These are phyloP conservation scores for Monosporascus sp. DNA, from an alignment of 2,329 filamentous ascomycete species.

Conservation along the genomic window DNA sequence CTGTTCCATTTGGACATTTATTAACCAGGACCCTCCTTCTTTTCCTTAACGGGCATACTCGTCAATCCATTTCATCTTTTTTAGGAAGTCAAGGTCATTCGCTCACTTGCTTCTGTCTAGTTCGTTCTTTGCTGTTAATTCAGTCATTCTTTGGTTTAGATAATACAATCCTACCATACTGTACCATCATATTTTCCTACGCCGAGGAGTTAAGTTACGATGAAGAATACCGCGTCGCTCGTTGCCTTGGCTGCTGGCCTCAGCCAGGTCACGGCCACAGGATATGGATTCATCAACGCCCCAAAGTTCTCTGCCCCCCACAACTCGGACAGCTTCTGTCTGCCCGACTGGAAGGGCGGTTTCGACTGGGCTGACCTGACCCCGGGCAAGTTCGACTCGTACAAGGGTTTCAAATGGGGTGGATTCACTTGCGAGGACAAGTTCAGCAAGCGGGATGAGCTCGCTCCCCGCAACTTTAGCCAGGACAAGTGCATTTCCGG, in stretches of 20 bases:
- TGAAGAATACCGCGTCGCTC: constrained; percentile 47
- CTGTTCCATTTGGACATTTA: constrained; percentile 10
- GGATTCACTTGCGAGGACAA: constrained; percentile 66
- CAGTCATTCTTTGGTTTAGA: constrained; percentile 8
- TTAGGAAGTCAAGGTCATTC: constrained; percentile 49
- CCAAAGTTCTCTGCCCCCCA: constrained; percentile 59
- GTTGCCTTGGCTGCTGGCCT: constrained; percentile 47
- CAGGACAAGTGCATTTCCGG: constrained; percentile 58
- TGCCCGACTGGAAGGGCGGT: constrained; percentile 60
- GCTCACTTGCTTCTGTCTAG: constrained; percentile 44
- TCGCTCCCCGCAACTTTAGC: constrained; percentile 43
- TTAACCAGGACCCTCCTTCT: constrained; percentile 18
- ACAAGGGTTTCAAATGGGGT: constrained; percentile 68
- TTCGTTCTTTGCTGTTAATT: constrained; percentile 24
- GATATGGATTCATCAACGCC: constrained; percentile 30
- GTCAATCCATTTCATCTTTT: constrained; percentile 26
- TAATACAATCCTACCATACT: constrained; percentile 2
- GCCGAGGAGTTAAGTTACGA: constrained; percentile 27
- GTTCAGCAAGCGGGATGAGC: constrained; percentile 50
- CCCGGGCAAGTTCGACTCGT: constrained; percentile 57
- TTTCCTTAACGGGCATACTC: constrained; percentile 23
- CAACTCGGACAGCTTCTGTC: constrained; percentile 75
- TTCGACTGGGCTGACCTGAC: constrained; percentile 66
- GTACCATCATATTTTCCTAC: constrained; percentile 3
- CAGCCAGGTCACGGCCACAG: constrained; percentile 44